These are phyloP conservation scores for Candida smagusa DNA, from an alignment of 1,139 yeast genomes.

Conservation along the genomic window DNA sequence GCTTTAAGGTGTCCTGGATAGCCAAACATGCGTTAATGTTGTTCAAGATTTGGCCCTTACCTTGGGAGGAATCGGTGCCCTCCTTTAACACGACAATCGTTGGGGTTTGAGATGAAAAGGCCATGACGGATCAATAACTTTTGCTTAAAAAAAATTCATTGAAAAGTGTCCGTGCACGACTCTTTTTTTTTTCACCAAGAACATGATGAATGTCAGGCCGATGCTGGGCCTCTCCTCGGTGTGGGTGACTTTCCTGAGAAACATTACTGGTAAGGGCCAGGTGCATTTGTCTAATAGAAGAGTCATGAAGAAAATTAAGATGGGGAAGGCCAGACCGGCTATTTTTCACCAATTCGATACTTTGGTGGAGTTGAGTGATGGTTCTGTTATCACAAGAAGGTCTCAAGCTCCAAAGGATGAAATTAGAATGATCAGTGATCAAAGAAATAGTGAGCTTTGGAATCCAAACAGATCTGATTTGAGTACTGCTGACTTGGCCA, in stretches of 20 bases:
- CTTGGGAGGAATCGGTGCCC: conserved; percentile 97
- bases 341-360: conserved; percentile 88
- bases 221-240: conserved; percentile 6
- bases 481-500: conserved; percentile 71
- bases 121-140: conserved; percentile 43
- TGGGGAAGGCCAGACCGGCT: conserved; percentile 89
- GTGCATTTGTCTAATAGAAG: conserved; percentile 46
- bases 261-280: conserved; percentile 25
- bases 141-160: conserved; percentile 1
- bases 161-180: conserved; percentile 5
- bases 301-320: conserved; percentile 52
- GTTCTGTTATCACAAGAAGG: conserved; percentile 78
- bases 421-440: conserved; percentile 81
- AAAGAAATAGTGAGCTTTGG: conserved; percentile 83
- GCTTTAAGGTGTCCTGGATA: conserved; percentile 90
- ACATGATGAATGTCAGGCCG: neutral
- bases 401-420: conserved; percentile 89
- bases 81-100: conserved; percentile 96
- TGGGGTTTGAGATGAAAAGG: conserved; percentile 89
- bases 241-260: conserved; percentile 18
- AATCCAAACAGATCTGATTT: conserved; percentile 82
- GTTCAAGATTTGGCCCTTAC: conserved; percentile 90
- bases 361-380: conserved; percentile 84
- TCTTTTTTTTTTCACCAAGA: conserved; percentile 3
- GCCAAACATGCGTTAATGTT: conserved; percentile 97